Evolutionary conservation across 73 alveolate genomes (phyloP), one percentile per base, ranked within the genome.

Genomic region (Breviolum minutum): DNA sequence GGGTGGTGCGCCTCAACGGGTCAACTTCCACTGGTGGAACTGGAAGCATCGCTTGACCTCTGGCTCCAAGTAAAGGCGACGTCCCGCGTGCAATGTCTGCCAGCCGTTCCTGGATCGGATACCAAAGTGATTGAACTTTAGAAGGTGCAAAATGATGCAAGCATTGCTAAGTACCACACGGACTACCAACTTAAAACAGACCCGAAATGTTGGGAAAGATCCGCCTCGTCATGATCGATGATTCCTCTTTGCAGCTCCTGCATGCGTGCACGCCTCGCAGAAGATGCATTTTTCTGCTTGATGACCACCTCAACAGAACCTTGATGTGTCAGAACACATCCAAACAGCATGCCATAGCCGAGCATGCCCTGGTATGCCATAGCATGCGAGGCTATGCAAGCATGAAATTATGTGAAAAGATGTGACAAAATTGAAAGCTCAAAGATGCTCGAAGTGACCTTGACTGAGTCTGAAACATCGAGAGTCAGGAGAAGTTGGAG

Each of bases 31-130:
- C 48, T 8, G 94, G 94, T 13, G 94, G 94, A 7, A 86, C 94
- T 63, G 94, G 94, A 63, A 86, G 77, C 94, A 86, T 63, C 11
- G 94, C 80, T 27, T 86, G 94, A 63, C 94, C 92, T 83, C 92
- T 54, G 22, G 92, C 92, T 11, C 92, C 92, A n/a, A 61, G 70
- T 54, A 83, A 26, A 8, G 92, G 92, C n/a, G 92, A 83, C 22
- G 92, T 83, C 74, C 92, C 92, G 24, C 74, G 73, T 14, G 92
- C 70, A 54, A 83, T 16, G 12, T 54, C 70, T 61, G 76, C 92
- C 70, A 83, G 60, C 12, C 92, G 73, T 22, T 54, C 92, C 92
- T 83, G 76, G 27, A 40, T 40, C 5, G 54, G 54, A 40, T 40
- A 40, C 54, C 5, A 40, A 40, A 40, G 54, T 40, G 54, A 40